Base-by-base conservation (phyloP, 768 basidiomycete species). In the Polyporus arcularius region DNA sequence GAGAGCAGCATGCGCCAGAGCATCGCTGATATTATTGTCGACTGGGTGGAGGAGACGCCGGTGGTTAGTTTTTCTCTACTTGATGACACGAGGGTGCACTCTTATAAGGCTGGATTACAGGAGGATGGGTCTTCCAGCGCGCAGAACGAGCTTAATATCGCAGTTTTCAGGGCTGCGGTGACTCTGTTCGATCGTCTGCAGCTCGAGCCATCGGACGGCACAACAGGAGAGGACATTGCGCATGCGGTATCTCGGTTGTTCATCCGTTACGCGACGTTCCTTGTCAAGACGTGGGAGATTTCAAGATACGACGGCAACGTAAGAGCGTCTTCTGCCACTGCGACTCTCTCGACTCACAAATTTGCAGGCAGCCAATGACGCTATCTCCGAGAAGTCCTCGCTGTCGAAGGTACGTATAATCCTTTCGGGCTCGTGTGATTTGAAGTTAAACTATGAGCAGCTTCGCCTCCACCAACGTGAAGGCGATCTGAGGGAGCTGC, bases 241-340 rank as follows among this genome's bases (percentile, higher is more conserved):
- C 89, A 92, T 68, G 84, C 85, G 10, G 83, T 90, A 16, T 88
- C 91, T 2, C 79, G 94, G 28, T 72, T 93, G 30, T 96, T 96
- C 76, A 87, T 87, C 67, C 86, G 86, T 55, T 93, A 94, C 67
- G 85, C 88, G 31, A 79, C 78, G 14, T 79, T 86, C 26, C 78
- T 96, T 46, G 76, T 90, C 31, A 80, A 82, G 64, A 84, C 84
- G 4, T 75, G 90, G 49, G 84, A 85, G 32, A 72, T 79, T 4
- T 82, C 76, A 62, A 82, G 82, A 52, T 64, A 73, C 35, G 86
- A 85, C 16, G 68, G 65, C 12, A 57, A 56, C n/a, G 72, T 73
- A 40, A 53, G 67, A 60, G 42, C 12, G n/a, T 43, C 40, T 49
- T n/a, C 6, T 12, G 26, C 18, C 46, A 6, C 21, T 40, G 38